Evolutionary conservation across 2,329 filamentous ascomycete genomes (phyloP).

Genomic region (Diaporthe sp.): DNA sequence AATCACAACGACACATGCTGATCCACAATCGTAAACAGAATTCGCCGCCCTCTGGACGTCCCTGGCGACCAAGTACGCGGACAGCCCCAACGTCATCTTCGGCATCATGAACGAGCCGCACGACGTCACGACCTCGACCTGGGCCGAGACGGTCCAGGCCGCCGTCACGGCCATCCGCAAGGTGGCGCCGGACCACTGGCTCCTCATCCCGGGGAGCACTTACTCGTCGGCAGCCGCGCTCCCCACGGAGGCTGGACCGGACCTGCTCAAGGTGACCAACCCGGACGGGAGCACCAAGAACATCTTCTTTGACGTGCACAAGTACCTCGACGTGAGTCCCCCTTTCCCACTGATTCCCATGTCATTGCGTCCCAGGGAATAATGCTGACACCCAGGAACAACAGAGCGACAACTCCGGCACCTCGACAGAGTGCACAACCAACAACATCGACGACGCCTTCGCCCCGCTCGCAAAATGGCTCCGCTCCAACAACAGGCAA

Average conservation of each 20-base stretch:
- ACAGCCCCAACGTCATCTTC: constrained; percentile 66
- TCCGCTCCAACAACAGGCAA: constrained; percentile 49
- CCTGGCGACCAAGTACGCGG: constrained; percentile 67
- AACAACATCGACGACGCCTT: constrained; percentile 55
- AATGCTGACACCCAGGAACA: constrained; percentile 42
- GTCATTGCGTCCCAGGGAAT: too few relatives aligned
- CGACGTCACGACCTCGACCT: constrained; percentile 62
- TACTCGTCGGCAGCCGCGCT: constrained; percentile 67
- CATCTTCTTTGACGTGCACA: constrained; percentile 70
- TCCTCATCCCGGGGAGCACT: constrained; percentile 72
- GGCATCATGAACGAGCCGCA: constrained; percentile 78
- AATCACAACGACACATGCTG: background rate
- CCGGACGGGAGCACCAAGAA: constrained; percentile 67
- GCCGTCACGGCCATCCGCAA: constrained; percentile 75
- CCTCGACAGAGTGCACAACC: constrained; percentile 63
- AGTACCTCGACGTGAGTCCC: constrained; percentile 61
- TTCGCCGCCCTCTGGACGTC: constrained; percentile 72
- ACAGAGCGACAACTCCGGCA: constrained; percentile 63
- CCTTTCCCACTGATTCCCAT: constrained; percentile 53
- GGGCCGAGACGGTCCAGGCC: constrained; percentile 71
- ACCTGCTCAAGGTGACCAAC: constrained; percentile 66
- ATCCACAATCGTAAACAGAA: constrained; percentile 43
- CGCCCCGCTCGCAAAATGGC: constrained; percentile 50
- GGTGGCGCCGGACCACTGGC: constrained; percentile 70
- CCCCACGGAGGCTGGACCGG: constrained; percentile 62